Percentiles rank a stretch among this genome's conserved stretches.
These are phyloP conservation scores for Tubosaeta sp. DNA, from an alignment of 768 basidiomycete genomes.

Conservation along the genomic window DNA sequence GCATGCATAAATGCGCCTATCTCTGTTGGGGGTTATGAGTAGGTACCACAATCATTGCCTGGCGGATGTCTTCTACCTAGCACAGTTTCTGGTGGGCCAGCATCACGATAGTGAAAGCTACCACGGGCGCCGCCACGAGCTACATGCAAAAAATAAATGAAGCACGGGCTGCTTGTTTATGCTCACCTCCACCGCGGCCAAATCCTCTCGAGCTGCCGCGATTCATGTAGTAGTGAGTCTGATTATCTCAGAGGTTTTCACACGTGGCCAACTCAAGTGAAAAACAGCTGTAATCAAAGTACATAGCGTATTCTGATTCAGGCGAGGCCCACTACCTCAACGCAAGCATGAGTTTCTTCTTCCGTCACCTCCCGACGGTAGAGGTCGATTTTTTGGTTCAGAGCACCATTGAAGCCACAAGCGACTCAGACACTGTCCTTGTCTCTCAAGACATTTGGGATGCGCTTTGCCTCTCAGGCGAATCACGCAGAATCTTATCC, in stretches of 20 bases:
- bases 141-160: slow-evolving; percentile 12
- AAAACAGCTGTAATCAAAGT: too few relatives aligned
- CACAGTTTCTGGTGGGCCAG: slow-evolving; percentile 77
- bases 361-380: slow-evolving; percentile 21
- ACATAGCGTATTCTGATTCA: too few relatives aligned
- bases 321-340: neutral
- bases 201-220: slow-evolving; percentile 53
- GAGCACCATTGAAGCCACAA: slow-evolving; percentile 1
- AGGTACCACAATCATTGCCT: neutral
- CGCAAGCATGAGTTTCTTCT: slow-evolving; percentile 35
- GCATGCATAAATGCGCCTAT: slow-evolving; percentile 91
- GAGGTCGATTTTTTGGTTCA: slow-evolving; percentile 29
- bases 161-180: neutral
- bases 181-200: slow-evolving; percentile 49
- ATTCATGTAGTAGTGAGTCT: slow-evolving; percentile 34
- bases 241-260: slow-evolving; percentile 20
- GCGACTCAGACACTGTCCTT: slow-evolving; percentile 26
- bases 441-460: slow-evolving; percentile 34
- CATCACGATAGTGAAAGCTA: slow-evolving; percentile 66
- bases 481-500: slow-evolving; percentile 16
- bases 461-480: slow-evolving; percentile 14
- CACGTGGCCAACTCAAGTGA: too few relatives aligned
- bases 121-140: slow-evolving; percentile 66
- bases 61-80: slow-evolving; percentile 43
- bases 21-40: slow-evolving; percentile 47